Percentiles rank a stretch among this genome's conserved stretches.
Evolutionary conservation across 1,284 basidiomycete species (phyloP).

Genomic region (Marasmius sp.): DNA sequence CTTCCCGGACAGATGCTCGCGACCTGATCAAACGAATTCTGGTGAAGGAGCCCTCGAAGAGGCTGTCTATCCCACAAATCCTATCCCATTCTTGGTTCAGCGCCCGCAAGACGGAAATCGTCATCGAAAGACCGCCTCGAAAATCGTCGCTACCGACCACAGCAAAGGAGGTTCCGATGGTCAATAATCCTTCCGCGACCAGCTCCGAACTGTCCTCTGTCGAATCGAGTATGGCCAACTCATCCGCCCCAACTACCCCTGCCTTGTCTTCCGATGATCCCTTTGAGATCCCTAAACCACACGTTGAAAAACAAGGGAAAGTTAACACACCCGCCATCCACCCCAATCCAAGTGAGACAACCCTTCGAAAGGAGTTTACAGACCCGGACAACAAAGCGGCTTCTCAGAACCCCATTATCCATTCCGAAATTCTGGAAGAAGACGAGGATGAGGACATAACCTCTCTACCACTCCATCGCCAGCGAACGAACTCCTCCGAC

Average conservation of each 20-base stretch:
- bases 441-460: constrained; percentile 33
- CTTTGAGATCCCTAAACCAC: constrained; percentile 30
- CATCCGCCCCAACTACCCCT: constrained; percentile 57
- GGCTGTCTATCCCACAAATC: constrained; percentile 83
- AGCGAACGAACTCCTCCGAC: constrained; percentile 31
- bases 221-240: constrained; percentile 48
- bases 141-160: constrained; percentile 6
- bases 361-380: constrained; percentile 39
- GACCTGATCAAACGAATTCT: constrained; percentile 81
- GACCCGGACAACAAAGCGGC: constrained; percentile 26
- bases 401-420: constrained; percentile 26
- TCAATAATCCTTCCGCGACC: constrained; percentile 52
- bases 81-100: constrained; percentile 92
- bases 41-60: constrained; percentile 75
- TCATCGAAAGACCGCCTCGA: constrained; percentile 17
- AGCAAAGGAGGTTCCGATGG: constrained; percentile 30
- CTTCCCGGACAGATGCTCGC: constrained; percentile 64
- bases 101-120: constrained; percentile 33
- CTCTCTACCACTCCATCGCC: constrained; percentile 19
- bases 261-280: constrained; percentile 46
- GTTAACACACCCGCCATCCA: constrained; percentile 31
- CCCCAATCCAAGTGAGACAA: constrained; percentile 54
- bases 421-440: constrained; percentile 47
- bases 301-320: constrained; percentile 10
- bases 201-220: constrained; percentile 55